Evolutionary conservation across 805 yeast genomes (phyloP).

Genomic region (Schwanniomyces pseudopolymorphus): DNA sequence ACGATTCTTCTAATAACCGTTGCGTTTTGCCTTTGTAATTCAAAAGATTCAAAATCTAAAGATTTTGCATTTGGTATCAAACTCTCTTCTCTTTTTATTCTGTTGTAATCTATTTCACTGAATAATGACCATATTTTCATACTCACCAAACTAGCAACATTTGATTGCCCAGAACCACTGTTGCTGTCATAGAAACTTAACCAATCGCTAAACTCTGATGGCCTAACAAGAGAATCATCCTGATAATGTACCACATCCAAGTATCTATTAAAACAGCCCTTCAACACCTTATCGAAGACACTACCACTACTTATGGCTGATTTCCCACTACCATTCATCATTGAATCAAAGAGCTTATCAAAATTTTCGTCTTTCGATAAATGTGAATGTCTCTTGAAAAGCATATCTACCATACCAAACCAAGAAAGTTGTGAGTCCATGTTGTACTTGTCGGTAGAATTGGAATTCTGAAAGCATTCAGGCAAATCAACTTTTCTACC

Average conservation of each 20-base stretch:
- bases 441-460: conserved; percentile 11
- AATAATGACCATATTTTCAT: conserved; percentile 64
- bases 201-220: conserved; percentile 73
- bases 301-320: conserved; percentile 31
- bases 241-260: conserved; percentile 57
- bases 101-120: conserved; percentile 52
- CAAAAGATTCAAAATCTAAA: conserved; percentile 41
- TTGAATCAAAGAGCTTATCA: conserved; percentile 41
- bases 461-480: not conserved
- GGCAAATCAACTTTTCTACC: conserved; percentile 15
- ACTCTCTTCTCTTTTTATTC: conserved; percentile 10
- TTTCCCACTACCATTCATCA: conserved; percentile 42
- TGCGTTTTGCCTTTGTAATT: conserved; percentile 29
- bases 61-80: conserved; percentile 32
- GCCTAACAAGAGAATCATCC: conserved; percentile 61
- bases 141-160: conserved; percentile 51
- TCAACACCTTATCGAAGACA: conserved; percentile 63
- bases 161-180: conserved; percentile 23
- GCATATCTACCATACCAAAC: conserved; percentile 60
- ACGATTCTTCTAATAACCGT: conserved; percentile 31
- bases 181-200: conserved; percentile 60
- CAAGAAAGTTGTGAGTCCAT: conserved; percentile 69
- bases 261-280: conserved; percentile 71
- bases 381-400: conserved; percentile 56
- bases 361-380: conserved; percentile 48